Conservation (phyloP, 129 eudicot species). For the Saussurea involucrata region DNA sequence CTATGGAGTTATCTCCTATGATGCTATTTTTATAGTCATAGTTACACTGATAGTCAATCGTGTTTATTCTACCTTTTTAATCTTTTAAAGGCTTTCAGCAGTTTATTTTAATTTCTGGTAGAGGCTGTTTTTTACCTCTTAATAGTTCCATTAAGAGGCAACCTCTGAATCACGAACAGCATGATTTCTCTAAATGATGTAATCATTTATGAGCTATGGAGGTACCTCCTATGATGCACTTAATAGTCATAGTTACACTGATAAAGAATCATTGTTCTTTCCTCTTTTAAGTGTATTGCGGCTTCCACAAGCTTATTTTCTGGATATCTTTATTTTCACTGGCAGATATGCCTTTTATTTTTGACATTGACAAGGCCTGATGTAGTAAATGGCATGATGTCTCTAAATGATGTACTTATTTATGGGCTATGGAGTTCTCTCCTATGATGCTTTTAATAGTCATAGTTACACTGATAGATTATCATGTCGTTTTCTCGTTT, state of each 20-base stretch:
- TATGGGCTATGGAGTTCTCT: conserved; percentile 16
- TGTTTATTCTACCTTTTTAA: not conserved
- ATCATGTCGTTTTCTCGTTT: not conserved
- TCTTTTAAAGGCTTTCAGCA: not conserved
- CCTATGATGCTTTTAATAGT: conserved; percentile 45
- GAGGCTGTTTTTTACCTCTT: not conserved
- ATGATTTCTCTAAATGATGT: conserved; percentile 12
- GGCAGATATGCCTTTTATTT: not conserved
- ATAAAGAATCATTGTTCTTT: conserved; percentile 15
- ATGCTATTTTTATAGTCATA: conserved; percentile 29
- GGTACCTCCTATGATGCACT: conserved; percentile 39
- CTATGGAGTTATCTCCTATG: conserved; percentile 21
- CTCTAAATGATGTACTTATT: conserved; percentile 16
- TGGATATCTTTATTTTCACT: not conserved
- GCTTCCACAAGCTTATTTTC: not conserved
- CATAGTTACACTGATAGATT: conserved; percentile 66
- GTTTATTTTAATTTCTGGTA: not conserved
- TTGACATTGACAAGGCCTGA: too few relatives aligned
- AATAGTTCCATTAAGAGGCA: too few relatives aligned
- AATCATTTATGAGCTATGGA: conserved; percentile 19
- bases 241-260: conserved; percentile 53
- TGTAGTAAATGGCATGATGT: not conserved
- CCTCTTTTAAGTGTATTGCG: not conserved
- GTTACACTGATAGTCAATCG: conserved; percentile 40
- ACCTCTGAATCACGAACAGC: too few relatives aligned